A percentile compares a stretch with the other conserved stretches of the same genome.
Conservation (phyloP, 176 grass and related monocot genomes). For the Rhynchospora tenuis region DNA sequence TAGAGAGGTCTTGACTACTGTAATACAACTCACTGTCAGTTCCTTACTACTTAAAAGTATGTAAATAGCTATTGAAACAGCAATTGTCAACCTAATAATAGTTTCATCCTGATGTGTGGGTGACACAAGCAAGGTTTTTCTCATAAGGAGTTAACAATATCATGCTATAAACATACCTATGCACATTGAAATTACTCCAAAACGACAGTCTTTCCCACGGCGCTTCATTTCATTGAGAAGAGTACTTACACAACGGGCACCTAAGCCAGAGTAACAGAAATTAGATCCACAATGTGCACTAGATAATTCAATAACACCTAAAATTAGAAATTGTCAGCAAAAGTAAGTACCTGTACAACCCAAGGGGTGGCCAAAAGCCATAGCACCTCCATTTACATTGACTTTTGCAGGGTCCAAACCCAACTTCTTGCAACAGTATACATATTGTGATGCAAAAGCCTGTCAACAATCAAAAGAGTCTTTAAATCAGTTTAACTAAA, state of each 20-base stretch:
- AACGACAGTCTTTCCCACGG: constrained; percentile 67
- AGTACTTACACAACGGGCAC: constrained; percentile 84
- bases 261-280: constrained; percentile 33
- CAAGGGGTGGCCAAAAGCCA: constrained; percentile 91
- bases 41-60: background rate
- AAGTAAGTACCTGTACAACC: constrained; percentile 77
- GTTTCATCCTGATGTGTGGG: background rate
- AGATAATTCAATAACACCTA: background rate
- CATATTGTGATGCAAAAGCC: constrained; percentile 96
- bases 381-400: constrained; percentile 94
- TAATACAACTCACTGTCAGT: background rate
- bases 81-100: background rate
- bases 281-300: constrained; percentile 5
- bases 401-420: constrained; percentile 72
- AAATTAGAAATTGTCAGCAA: background rate
- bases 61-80: background rate
- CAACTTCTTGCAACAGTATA: constrained; percentile 87
- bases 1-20: background rate
- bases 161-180: constrained; percentile 44
- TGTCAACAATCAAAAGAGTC: constrained; percentile 3
- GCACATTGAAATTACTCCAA: constrained; percentile 98
- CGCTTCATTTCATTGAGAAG: constrained; percentile 95
- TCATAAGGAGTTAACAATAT: background rate
- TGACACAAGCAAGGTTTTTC: background rate
- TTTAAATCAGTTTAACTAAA: background rate